These are phyloP conservation scores for Dacryopinax spathularia DNA, from an alignment of 768 basidiomycete species.

Conservation along the genomic window DNA sequence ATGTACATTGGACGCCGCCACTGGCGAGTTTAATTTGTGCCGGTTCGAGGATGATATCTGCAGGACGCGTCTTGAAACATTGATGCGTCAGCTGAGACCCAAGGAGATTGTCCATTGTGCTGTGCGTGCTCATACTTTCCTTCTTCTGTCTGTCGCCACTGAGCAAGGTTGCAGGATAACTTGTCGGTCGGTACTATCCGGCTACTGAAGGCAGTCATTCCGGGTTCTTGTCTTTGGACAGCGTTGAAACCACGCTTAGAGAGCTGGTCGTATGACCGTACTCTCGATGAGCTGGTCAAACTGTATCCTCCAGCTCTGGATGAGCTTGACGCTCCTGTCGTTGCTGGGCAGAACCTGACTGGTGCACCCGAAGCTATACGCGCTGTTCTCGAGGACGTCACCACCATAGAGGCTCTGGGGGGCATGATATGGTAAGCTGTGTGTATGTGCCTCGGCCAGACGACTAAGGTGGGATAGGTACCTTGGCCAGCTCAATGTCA, in stretches of 20 bases:
- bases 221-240: slow-evolving; percentile 77
- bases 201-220: slow-evolving; percentile 65
- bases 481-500: slow-evolving; percentile 84
- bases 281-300: slow-evolving; percentile 48
- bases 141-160: not conserved
- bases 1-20: slow-evolving; percentile 85
- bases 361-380: slow-evolving; percentile 58
- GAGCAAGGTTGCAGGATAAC: slow-evolving; percentile 48
- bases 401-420: slow-evolving; percentile 75
- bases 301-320: slow-evolving; percentile 43
- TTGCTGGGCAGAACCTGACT: slow-evolving; percentile 21
- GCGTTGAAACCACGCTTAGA: slow-evolving; percentile 60
- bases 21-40: slow-evolving; percentile 86
- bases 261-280: slow-evolving; percentile 62
- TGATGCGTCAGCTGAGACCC: slow-evolving; percentile 77
- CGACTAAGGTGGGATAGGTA: slow-evolving; percentile 36
- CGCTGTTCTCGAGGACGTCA: slow-evolving; percentile 47
- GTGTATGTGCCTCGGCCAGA: not conserved
- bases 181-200: slow-evolving; percentile 71
- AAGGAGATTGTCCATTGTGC: slow-evolving; percentile 87
- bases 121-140: slow-evolving; percentile 30
- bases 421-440: slow-evolving; percentile 69
- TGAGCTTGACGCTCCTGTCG: slow-evolving; percentile 29
- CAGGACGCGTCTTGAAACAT: slow-evolving; percentile 81
- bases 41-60: slow-evolving; percentile 85